Conservation (phyloP, 2,329 filamentous ascomycete genomes). For the Diplocarpon mali region DNA sequence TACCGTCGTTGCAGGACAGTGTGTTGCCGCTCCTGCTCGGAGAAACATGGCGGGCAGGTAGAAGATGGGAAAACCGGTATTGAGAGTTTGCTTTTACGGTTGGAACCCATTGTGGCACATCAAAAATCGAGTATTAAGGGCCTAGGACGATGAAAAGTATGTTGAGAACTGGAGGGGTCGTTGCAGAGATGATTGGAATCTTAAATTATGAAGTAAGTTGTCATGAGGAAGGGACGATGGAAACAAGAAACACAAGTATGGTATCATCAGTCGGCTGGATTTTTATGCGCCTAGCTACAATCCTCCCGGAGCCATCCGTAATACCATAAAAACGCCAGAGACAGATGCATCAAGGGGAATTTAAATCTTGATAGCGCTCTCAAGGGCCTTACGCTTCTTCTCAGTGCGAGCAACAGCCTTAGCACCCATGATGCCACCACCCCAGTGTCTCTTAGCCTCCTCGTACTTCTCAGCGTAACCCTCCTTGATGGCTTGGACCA, state of each 20-base stretch:
- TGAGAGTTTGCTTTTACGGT: constrained; percentile 6
- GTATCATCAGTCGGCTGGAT: constrained; percentile 27
- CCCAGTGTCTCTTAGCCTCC: constrained; percentile 86
- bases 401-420: constrained; percentile 71
- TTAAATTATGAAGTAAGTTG: neutral
- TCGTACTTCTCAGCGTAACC: constrained; percentile 96
- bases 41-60: neutral
- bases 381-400: constrained; percentile 71
- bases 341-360: constrained; percentile 17
- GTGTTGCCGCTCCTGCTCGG: neutral
- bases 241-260: constrained; percentile 15
- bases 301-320: constrained; percentile 21
- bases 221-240: neutral
- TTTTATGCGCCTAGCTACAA: constrained; percentile 26
- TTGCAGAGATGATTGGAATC: too few species aligned
- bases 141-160: neutral
- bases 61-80: constrained; percentile 3
- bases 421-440: constrained; percentile 97
- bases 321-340: constrained; percentile 28
- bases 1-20: neutral
- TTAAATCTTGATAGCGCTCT: constrained; percentile 97
- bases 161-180: too few species aligned
- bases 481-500: constrained; percentile 93
- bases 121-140: neutral
- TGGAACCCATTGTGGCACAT: constrained; percentile 4